Conservation (phyloP, 768 basidiomycete genomes). For the Hortiboletus campestris region DNA sequence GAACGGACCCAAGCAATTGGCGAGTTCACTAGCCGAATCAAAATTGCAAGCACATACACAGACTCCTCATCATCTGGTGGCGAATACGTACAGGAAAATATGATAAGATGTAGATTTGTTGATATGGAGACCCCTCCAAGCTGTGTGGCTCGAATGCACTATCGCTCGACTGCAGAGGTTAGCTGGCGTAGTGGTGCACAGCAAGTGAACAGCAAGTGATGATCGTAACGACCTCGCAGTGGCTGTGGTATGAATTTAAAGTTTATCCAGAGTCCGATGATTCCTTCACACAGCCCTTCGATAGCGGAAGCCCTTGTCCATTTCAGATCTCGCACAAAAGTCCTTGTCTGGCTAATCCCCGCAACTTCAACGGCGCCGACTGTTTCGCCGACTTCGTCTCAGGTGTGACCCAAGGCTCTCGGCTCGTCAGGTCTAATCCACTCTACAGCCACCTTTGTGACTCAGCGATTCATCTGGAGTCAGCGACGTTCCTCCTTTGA, state of each 20-base stretch:
- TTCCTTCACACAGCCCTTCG: neutral
- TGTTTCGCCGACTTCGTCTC: neutral
- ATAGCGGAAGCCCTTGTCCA: neutral
- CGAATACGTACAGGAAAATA: slow-evolving; percentile 7
- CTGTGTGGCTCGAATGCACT: neutral
- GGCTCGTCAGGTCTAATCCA: neutral
- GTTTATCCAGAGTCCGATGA: too few relatives aligned
- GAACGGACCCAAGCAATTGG: neutral
- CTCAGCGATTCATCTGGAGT: too few relatives aligned
- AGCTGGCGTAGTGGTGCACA: neutral
- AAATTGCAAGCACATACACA: neutral
- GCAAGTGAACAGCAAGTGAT: slow-evolving; percentile 12
- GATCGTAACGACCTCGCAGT: too few relatives aligned
- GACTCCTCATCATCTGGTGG: neutral
- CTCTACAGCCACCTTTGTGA: neutral
- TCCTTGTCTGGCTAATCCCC: neutral
- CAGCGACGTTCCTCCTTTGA: too few relatives aligned
- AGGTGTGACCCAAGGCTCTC: too few relatives aligned
- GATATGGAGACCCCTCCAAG: slow-evolving; percentile 14
- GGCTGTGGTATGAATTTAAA: too few relatives aligned
- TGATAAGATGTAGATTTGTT: slow-evolving; percentile 14
- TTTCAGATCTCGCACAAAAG: neutral
- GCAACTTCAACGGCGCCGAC: slow-evolving; percentile 21
- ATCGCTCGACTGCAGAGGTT: neutral
- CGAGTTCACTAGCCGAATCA: neutral